Base-by-base conservation (phyloP, 352 stramenopile genomes). In the Phytophthora fragariaefolia region DNA sequence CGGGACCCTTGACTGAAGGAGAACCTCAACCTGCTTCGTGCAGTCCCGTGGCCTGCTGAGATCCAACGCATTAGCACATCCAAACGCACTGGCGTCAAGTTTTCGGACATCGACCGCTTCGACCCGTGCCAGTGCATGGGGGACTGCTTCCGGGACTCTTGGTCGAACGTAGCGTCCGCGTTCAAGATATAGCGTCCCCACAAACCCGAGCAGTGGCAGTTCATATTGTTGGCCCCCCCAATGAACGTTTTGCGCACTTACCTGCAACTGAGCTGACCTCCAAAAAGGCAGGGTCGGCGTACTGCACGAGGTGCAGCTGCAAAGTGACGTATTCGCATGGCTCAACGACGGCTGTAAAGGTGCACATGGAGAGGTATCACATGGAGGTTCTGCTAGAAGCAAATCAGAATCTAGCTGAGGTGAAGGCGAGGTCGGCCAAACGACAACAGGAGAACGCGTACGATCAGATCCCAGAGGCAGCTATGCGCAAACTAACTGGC, bases 331-430 rank as follows among this genome's bases (percentile, higher is more conserved):
- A 46, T 23, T 46, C 18, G 18, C 49, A 56, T 56, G 49, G 6
- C 4, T 32, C 32, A 2, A 58, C 50, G 10, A 47, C 30, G n/a
- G 50, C 50, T 13, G 50, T 58, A 3, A 58, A 58, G 32, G 32
- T 34, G 18, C 50, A 56, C 26, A 56, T 46, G 50, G 20, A 58
- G 10, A 47, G n/a, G 27, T 58, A 34, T 20, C 50, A 58, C 50
- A 58, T 58, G 20, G 30, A 48, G 12, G 12, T 36, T 5, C 23
- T 58, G 13, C 15, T 47, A 32, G 4, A 6, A 20, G 50, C 20
- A 15, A 58, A 47, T 3, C 30, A 47, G 47, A n/a, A n/a, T n/a
- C n/a, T n/a, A n/a, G n/a, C n/a, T n/a, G n/a, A n/a, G n/a, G n/a
- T n/a, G n/a, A n/a, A n/a, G n/a, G n/a, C n/a, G n/a, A n/a, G n/a